A percentile compares a stretch with the other conserved stretches of the same genome.
These are phyloP conservation scores for Plasmodium fragile DNA, from an alignment of 169 alveolate genomes.

Conservation along the genomic window DNA sequence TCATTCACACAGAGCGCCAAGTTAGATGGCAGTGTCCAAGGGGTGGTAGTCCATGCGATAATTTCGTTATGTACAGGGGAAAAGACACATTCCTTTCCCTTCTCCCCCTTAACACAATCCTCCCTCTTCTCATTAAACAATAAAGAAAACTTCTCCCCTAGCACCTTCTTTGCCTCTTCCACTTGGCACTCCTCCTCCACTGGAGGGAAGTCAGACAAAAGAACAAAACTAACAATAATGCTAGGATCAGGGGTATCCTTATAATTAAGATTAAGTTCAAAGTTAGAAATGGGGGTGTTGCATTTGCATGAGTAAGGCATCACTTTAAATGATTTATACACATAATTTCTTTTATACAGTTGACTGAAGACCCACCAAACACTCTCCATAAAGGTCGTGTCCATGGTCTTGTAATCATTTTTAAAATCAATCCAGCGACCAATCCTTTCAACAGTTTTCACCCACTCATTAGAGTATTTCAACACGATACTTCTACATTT, in stretches of 20 bases:
- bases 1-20: slow-evolving; percentile 96
- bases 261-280: slow-evolving; percentile 97
- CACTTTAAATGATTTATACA: slow-evolving; percentile 96
- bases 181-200: neutral
- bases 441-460: slow-evolving; percentile 91
- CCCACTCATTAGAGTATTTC: slow-evolving; percentile 97
- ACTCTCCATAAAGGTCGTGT: slow-evolving; percentile 97
- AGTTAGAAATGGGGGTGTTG: slow-evolving; percentile 97
- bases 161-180: neutral
- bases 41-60: slow-evolving; percentile 99
- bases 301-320: slow-evolving; percentile 99
- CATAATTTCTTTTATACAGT: slow-evolving; percentile 93
- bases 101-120: neutral
- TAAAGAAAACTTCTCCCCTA: slow-evolving; percentile 79
- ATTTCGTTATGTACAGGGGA: neutral
- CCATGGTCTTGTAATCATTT: slow-evolving; percentile 99
- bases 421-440: slow-evolving; percentile 99
- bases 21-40: slow-evolving; percentile 99
- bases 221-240: slow-evolving; percentile 94
- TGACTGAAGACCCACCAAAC: slow-evolving; percentile 96
- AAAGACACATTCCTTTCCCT: neutral
- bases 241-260: slow-evolving; percentile 97
- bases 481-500: slow-evolving; percentile 94
- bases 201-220: slow-evolving; percentile 11
- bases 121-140: neutral